Base-by-base conservation (phyloP, 257 asterid species). In the Solanum lycopersicoides region DNA sequence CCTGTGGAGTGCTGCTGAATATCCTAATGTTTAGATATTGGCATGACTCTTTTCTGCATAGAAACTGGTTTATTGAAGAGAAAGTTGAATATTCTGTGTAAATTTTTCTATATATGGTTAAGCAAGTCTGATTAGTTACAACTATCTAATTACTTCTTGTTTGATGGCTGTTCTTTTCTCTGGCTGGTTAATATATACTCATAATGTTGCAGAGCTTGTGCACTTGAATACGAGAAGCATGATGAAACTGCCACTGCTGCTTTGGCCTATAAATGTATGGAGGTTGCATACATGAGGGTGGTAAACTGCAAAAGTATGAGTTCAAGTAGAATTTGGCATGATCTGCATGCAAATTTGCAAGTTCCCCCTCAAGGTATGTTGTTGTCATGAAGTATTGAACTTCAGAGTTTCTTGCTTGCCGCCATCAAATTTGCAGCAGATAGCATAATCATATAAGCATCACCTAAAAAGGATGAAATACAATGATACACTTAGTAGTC, bases 221-320 rank as follows among this genome's bases (percentile, higher is more conserved):
- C 98, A 88, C 88, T 41, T 83, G 98, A 92, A 75, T 95, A 94
- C 82, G 96, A 94, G 90, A 93, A 93, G 86, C 90, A 91, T 88
- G 91, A 90, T 86, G 98, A 96, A 88, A 85, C 93, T 94, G 96
- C 96, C 86, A 92, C 95, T 83, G 98, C 98, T 88, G 94, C 98
- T 84, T 90, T 96, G 94, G 95, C 97, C 89, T 95, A 93, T 90
- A 96, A 96, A 90, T 95, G 99, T 86, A 88, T 93, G 94, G 98
- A 96, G 91, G 98, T 95, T 90, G 96, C 98, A 77, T 92, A 94
- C 91, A 87, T 95, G 94, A 94, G 93, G 90, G 90, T 94, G 85
- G 94, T 95, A 83, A 93, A 92, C 89, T 94, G 94, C 94, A 95
- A 93, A 93, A 93, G 93, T 87, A 89, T 92, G 69, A 88, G 89